A percentile compares a stretch with the other conserved stretches of the same genome.
phyloP scores from a whole-genome alignment of 169 alveolate species.

The Eimeria falciformis region DNA sequence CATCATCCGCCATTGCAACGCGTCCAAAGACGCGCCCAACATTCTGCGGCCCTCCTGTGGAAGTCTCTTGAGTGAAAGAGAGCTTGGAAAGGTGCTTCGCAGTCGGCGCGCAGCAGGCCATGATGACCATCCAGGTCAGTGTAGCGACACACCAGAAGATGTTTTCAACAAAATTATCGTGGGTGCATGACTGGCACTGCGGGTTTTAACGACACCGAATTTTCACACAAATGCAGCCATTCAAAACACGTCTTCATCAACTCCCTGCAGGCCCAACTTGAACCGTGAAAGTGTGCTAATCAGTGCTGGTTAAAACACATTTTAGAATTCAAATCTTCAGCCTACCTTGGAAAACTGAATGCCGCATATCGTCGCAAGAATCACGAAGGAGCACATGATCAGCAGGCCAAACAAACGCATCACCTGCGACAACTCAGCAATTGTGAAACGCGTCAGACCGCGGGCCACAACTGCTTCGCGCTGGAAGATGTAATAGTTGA shows the following conservation, averaged over 20 bases:
- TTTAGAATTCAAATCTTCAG: not conserved
- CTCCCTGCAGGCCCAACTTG: not conserved
- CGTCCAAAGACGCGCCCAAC: slow-evolving; percentile 25
- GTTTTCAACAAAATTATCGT: slow-evolving; percentile 56
- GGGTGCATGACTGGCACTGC: slow-evolving; percentile 70
- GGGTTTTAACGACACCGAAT: not conserved
- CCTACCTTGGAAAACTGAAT: slow-evolving; percentile 64
- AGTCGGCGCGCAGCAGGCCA: slow-evolving; percentile 64
- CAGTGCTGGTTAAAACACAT: too few species aligned
- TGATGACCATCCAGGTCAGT: slow-evolving; percentile 50
- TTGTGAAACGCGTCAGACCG: slow-evolving; percentile 55
- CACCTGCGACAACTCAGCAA: slow-evolving; percentile 65
- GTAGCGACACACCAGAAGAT: slow-evolving; percentile 64
- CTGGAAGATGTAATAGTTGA: slow-evolving; percentile 61
- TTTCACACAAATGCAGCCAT: not conserved
- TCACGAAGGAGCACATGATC: slow-evolving; percentile 36
- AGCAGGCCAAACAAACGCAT: slow-evolving; percentile 52
- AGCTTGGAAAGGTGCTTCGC: slow-evolving; percentile 58
- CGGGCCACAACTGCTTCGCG: slow-evolving; percentile 41
- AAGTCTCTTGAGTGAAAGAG: slow-evolving; percentile 55
- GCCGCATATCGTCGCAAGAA: slow-evolving; percentile 64
- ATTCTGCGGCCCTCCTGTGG: not conserved
- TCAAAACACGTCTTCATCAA: not conserved
- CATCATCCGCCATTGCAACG: slow-evolving; percentile 49
- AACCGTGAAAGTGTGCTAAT: not conserved